Evolutionary conservation across 352 stramenopile genomes (phyloP), one percentile per base, ranked within the genome.

Genomic region (Blastocystis sp.): DNA sequence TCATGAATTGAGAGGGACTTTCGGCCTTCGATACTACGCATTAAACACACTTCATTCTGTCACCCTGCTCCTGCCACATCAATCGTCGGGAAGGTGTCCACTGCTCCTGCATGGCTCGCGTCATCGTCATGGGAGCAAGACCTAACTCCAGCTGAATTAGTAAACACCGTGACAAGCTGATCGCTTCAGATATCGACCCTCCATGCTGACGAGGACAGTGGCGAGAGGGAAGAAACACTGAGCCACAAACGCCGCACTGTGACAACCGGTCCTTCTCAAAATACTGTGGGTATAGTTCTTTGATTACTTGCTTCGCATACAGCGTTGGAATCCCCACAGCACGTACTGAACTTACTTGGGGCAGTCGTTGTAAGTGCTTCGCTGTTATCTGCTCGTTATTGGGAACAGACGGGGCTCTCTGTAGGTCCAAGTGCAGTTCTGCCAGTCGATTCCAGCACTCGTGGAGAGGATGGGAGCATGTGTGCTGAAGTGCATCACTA

Each of bases 171-270:
- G 24, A 26, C 26, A 43, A 2, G 6, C 39, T 26, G n/a, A 73
- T 43, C 7, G 30, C 30, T 26, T 37, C 26, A 26, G 59, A 68
- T 37, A 26, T 26, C 18, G 59, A 20, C 16, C 50, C 47, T 7
- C 65, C 13, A 43, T 85, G 73, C n/a, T 55, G 50, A 7, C 53
- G n/a, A 34, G 73, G 73, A 68, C 73, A 85, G 56, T 68, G 73
- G 3, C n/a, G 1, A 7, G 18, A 5, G 4, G 24, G 13, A 66
- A n/a, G 20, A 11, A 85, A 20, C 5, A 85, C 13, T 13, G 20
- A 37, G 37, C 73, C 73, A 47, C 73, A 85, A 7, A 54, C 16
- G 1, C 16, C 47, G 39, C 73, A 85, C 7, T 85, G 73, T 3
- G 59, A 68, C 54, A 53, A 55, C 50, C 50, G 50, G 13, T n/a